Evolutionary conservation across 225 moss, liverwort and hornwort genomes (phyloP).

Genomic region (Pseudoscleropodium purum): DNA sequence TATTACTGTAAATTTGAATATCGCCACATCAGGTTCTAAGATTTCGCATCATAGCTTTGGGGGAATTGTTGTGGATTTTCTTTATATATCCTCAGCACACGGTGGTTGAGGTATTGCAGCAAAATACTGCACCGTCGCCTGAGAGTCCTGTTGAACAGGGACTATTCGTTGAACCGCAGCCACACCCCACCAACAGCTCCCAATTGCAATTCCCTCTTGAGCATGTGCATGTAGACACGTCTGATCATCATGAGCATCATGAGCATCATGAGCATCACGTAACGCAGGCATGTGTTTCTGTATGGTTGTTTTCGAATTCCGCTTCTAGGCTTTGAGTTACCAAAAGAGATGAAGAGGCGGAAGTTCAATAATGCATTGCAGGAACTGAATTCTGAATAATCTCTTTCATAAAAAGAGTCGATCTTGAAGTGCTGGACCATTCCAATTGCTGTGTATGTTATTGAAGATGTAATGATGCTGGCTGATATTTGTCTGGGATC

Average conservation of each 20-base stretch:
- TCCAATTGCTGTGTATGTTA: not conserved
- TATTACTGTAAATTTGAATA: not conserved
- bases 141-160: not conserved
- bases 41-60: not conserved
- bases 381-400: not conserved
- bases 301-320: not conserved
- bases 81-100: not conserved
- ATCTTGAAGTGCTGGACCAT: not conserved
- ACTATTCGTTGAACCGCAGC: not conserved
- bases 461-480: not conserved
- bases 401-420: not conserved
- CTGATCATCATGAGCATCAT: constrained; percentile 3
- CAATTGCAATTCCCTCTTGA: not conserved
- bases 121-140: not conserved
- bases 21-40: not conserved
- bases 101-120: constrained; percentile 32
- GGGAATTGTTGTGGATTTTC: not conserved
- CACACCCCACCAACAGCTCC: not conserved
- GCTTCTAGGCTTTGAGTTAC: not conserved
- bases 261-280: constrained; percentile 3
- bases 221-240: not conserved
- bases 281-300: constrained; percentile 22
- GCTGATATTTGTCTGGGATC: not conserved
- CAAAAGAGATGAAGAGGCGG: not conserved
- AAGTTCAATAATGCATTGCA: not conserved